Evolutionary conservation across 164 flowering plant genomes (phyloP), one percentile per base, ranked within the genome.

Genomic region (Liriodendron chinense): DNA sequence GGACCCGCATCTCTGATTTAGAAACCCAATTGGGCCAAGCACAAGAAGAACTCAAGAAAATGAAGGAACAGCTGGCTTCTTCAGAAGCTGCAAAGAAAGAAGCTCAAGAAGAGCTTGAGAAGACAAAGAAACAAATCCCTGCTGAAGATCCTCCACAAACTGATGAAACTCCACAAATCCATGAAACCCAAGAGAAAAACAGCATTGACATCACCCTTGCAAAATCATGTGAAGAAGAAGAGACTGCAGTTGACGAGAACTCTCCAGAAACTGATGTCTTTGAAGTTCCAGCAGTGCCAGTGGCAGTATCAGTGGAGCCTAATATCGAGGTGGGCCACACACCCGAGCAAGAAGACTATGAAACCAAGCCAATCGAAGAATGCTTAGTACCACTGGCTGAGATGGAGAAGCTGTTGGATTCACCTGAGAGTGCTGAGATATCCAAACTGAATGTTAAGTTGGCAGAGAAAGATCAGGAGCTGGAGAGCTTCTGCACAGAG

Each of bases 11-110:
- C 74, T 82, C 94, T 0, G 92, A 89, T 74, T 82, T 92, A 71
- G 96, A 94, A 74, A 81, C 91, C 73, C 98, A 92, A 72, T 89
- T 94, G 43, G 89, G 89, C 63, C 92, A 88, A 72, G 94, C 96
- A 18, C 97, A 89, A 72, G 85, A 83, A 14, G 97, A 94, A 84
- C 87, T 94, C 50, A 91, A 90, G 86, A 73, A 70, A 74, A 83
- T 94, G 50, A 92, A 94, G 82, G 81, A 82, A 7, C 96, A 90
- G 80, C 79, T 94, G 65, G 87, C 87, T 70, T 84, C 89, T 47
- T 89, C 94, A 7, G 94, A 91, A 75, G 87, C 88, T 72, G 94
- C 92, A 34, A 92, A 90, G 86, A 89, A 80, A 74, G 86, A 87
- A 77, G 94, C 88, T 78, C 89, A 89, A 70, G 85, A 89, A 63